Percentiles rank a stretch among this genome's conserved stretches.
These are phyloP conservation scores for Epichloe elymi DNA, from an alignment of 2,329 filamentous ascomycete species.

Conservation along the genomic window DNA sequence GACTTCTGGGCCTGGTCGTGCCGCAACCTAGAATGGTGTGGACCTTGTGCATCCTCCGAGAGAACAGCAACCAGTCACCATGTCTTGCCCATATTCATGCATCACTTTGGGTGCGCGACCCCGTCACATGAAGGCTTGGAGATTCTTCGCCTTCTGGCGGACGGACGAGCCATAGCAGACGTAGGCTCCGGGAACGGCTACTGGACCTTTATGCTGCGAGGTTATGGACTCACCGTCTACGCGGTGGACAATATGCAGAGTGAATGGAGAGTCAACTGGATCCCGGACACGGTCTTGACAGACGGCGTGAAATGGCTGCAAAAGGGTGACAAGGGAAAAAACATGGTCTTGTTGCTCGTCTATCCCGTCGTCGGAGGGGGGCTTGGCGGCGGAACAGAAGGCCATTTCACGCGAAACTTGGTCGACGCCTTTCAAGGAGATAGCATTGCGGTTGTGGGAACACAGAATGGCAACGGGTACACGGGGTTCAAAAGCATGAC, in stretches of 20 bases:
- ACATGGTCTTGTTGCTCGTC: constrained; percentile 53
- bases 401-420: constrained; percentile 50
- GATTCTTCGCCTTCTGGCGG: constrained; percentile 43
- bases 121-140: constrained; percentile 54
- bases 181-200: constrained; percentile 63
- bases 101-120: constrained; percentile 64
- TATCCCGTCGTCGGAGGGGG: constrained; percentile 56
- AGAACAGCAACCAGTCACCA: constrained; percentile 48
- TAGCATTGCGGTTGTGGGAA: constrained; percentile 58
- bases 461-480: constrained; percentile 62
- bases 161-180: constrained; percentile 44
- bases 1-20: constrained; percentile 55
- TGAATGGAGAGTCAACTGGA: constrained; percentile 56
- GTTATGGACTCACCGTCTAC: constrained; percentile 38
- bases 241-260: constrained; percentile 57
- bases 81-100: constrained; percentile 59
- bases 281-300: constrained; percentile 48
- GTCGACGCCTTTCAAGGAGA: constrained; percentile 49
- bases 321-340: constrained; percentile 33
- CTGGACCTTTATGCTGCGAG: constrained; percentile 59
- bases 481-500: constrained; percentile 52
- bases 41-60: constrained; percentile 40
- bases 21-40: constrained; percentile 50
- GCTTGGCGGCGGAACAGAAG: constrained; percentile 47
- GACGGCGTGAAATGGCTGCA: constrained; percentile 49